Evolutionary conservation across 192 early-diverging fungal species (phyloP), one percentile per base, ranked within the genome.

Genomic region (Phlyctochytrium planicorne): DNA sequence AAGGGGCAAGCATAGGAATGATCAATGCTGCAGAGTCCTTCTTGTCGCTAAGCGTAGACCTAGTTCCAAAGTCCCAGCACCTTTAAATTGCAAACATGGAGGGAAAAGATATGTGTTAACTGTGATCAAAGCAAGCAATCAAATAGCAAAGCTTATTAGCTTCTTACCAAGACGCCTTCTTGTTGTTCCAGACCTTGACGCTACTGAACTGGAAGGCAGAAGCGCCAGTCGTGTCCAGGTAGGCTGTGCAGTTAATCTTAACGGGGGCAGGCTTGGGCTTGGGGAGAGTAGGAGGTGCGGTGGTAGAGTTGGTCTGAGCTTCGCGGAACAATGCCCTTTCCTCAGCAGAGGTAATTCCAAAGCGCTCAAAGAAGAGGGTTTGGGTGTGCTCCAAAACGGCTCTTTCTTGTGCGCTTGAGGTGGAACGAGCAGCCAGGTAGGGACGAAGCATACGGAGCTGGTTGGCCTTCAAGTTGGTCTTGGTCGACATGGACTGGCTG

Each of bases 401-500:
- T 25, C 52, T 17, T 34, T 73, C 59, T 6, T 50, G 32, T 14
- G 34, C 30, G 23, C 65, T 34, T 24, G 71, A 59, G 17, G 53
- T 37, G 20, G 52, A 33, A 35, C 63, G 37, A 10, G 63, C 36
- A 17, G 60, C 62, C 4, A 70, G 56, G 56, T 74, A 74, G 16
- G 73, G 64, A 24, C 73, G 60, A 25, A 74, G 73, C 73, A 74
- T 74, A 34, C 73, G 73, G 29, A 74, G 67, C 34, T 74, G 73
- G 64, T 74, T 74, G 1, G 60, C 32, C 55, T 74, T 74, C 17
- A 74, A 52, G 63, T 74, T 74, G 12, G 73, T 74, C 50, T 36
- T 17, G 14, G 52, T 52, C 17, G 73, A 70, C 66, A 74, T 70
- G 12, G 73, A 32, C 31, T 27, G 30, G 29, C 60, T 56, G 35